These are phyloP conservation scores for Blumeriella jaapii DNA, from an alignment of 2,329 filamentous ascomycete species.

Conservation along the genomic window DNA sequence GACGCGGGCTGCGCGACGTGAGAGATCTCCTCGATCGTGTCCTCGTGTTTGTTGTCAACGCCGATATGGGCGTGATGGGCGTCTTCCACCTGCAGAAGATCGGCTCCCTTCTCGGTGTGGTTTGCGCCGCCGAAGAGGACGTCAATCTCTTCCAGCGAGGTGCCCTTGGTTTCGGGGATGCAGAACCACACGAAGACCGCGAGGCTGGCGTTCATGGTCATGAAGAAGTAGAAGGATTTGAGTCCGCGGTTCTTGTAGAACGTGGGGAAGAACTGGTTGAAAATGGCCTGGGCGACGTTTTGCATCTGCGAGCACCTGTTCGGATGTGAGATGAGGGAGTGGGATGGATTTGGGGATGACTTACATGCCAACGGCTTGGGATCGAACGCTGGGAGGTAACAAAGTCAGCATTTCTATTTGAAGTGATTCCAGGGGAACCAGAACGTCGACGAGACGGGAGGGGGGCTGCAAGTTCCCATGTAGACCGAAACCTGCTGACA, in stretches of 20 bases:
- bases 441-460: no score
- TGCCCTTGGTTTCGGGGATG: conserved; percentile 43
- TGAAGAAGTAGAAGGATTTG: conserved; percentile 38
- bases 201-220: conserved; percentile 35
- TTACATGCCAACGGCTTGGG: conserved; percentile 56
- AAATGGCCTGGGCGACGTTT: conserved; percentile 54
- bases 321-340: background rate
- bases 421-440: no score
- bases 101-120: conserved; percentile 25
- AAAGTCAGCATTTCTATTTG: no score
- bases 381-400: no score
- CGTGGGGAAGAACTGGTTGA: conserved; percentile 60
- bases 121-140: conserved; percentile 35
- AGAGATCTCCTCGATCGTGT: conserved; percentile 2
- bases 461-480: no score
- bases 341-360: conserved; percentile 26
- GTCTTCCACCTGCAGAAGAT: conserved; percentile 20
- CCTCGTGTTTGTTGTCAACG: conserved; percentile 7
- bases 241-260: conserved; percentile 47
- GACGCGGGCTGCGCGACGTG: background rate
- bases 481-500: no score
- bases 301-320: conserved; percentile 41
- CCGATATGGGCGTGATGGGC: conserved; percentile 22
- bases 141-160: conserved; percentile 44
- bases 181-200: conserved; percentile 39